Percentiles rank a stretch among this genome's conserved stretches.
phyloP scores from a whole-genome alignment of 345 rosid species.

The Brassica juncea region DNA sequence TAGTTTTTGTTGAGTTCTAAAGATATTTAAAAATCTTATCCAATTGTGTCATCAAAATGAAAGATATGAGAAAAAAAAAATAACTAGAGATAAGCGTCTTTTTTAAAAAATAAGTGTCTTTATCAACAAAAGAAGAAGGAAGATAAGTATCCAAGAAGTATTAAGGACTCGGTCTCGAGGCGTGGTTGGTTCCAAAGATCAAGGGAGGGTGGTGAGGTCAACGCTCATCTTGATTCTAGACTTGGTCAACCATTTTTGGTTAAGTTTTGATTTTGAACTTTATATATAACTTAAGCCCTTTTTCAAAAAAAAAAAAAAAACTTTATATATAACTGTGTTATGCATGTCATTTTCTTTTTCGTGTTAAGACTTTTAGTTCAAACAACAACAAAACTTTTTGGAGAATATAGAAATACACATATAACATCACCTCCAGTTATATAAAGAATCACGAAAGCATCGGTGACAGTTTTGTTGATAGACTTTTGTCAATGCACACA shows the following conservation, averaged over 20 bases:
- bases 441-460: background rate
- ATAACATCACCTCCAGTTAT: background rate
- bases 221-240: constrained; percentile 1
- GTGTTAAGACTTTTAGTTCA: background rate
- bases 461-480: background rate
- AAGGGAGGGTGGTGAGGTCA: constrained; percentile 27
- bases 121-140: background rate
- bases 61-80: background rate
- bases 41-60: background rate
- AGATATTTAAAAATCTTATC: background rate
- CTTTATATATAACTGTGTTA: background rate
- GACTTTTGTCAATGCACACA: background rate
- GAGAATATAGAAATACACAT: constrained; percentile 5
- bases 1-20: background rate
- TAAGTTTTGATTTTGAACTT: background rate
- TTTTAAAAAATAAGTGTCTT: background rate
- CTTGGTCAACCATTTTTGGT: constrained; percentile 7
- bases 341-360: background rate
- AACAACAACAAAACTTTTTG: background rate
- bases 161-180: background rate
- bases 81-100: background rate
- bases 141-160: background rate
- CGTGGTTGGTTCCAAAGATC: constrained; percentile 30
- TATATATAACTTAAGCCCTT: background rate
- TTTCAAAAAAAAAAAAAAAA: no score